Evolutionary conservation across 2,329 filamentous ascomycete species (phyloP).

Genomic region (Daldinia eschscholtzii): DNA sequence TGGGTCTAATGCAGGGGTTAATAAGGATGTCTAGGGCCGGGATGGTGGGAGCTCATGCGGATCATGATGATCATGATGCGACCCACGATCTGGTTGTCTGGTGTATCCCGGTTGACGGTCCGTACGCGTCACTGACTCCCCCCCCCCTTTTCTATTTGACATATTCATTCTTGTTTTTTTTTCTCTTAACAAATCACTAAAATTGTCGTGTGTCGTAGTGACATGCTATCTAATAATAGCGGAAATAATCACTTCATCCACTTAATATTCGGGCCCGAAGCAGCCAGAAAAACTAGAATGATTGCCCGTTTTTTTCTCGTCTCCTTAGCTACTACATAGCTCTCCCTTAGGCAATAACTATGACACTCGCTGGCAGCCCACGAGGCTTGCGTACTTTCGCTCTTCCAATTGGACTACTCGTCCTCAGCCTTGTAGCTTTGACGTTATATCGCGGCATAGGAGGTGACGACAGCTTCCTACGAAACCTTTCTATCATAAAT

Average conservation of each 20-base stretch:
- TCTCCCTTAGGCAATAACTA: constrained; percentile 20
- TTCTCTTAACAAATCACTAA: neutral
- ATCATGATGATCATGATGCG: constrained; percentile 30
- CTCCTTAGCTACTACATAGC: constrained; percentile 14
- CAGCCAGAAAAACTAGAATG: constrained; percentile 27
- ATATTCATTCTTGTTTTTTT: constrained; percentile 1
- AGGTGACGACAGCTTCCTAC: constrained; percentile 40
- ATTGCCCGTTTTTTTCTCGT: constrained; percentile 16
- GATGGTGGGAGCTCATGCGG: constrained; percentile 26
- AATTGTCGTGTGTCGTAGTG: neutral
- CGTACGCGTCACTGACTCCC: constrained; percentile 28
- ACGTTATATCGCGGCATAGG: constrained; percentile 40
- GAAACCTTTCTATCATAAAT: constrained; percentile 43
- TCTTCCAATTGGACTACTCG: constrained; percentile 41
- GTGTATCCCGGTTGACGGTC: constrained; percentile 10
- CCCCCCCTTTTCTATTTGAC: constrained; percentile 12
- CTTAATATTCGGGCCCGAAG: constrained; percentile 8
- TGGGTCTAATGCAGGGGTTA: constrained; percentile 26
- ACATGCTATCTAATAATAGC: neutral
- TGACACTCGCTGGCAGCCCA: constrained; percentile 35
- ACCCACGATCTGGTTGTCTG: constrained; percentile 10
- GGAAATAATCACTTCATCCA: constrained; percentile 1
- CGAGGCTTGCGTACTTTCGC: constrained; percentile 38
- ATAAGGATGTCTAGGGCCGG: constrained; percentile 20
- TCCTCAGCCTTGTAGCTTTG: constrained; percentile 40